Evolutionary conservation across 495 filamentous ascomycete species (phyloP).

Genomic region (Neurospora africana): DNA sequence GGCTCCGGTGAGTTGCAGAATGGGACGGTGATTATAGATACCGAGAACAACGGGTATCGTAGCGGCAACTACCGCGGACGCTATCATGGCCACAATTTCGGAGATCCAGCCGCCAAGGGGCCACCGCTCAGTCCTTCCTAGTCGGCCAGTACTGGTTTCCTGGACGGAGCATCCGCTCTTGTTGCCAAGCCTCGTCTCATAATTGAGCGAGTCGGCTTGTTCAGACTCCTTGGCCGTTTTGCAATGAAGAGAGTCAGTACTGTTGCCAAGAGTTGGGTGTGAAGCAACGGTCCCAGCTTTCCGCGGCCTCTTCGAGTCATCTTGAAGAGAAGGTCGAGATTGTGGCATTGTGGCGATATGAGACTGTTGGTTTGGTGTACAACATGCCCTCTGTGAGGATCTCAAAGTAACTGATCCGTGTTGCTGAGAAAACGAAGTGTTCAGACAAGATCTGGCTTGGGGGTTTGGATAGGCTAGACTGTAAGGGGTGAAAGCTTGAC

Average conservation of each 20-base stretch:
- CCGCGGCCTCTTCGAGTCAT: not conserved
- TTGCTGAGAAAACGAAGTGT: not conserved
- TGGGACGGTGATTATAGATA: not conserved
- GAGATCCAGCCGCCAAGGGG: not conserved
- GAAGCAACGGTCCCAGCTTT: not conserved
- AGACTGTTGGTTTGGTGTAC: not conserved
- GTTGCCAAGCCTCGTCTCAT: not conserved
- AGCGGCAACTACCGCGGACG: not conserved
- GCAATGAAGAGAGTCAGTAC: not conserved
- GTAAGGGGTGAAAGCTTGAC: not conserved
- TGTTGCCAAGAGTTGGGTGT: not conserved
- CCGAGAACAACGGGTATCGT: not conserved
- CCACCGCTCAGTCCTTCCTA: not conserved
- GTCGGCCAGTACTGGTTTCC: not conserved
- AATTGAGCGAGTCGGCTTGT: not conserved
- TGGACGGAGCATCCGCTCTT: not conserved
- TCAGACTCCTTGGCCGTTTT: not conserved
- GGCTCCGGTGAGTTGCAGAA: not conserved
- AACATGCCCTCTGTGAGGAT: not conserved
- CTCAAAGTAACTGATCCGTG: not conserved
- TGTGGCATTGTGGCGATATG: not conserved
- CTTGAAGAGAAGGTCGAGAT: not conserved
- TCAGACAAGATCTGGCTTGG: not conserved
- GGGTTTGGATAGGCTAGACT: not conserved
- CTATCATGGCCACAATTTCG: not conserved